Evolutionary conservation across 106 monocot genomes (phyloP), one percentile per base, ranked within the genome.

Genomic region (Apostasia shenzhenica): DNA sequence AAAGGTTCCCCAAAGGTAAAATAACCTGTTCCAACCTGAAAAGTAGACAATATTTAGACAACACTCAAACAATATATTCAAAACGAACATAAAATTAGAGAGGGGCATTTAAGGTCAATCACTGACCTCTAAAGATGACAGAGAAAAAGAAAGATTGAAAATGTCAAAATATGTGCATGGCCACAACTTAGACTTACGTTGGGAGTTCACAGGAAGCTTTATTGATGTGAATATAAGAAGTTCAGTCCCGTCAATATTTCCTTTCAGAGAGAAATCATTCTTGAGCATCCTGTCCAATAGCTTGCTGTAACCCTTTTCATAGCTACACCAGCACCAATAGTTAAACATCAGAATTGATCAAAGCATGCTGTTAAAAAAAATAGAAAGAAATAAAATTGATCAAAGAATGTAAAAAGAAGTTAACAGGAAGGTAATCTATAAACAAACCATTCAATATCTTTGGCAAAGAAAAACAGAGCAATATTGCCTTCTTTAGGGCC

Each of bases 381-480:
- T 47, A 3, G 4, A 57, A 7, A 57, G 14, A 57, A 13, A 8
- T 4, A 45, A 45, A 45, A 54, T 54, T 11, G 11, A 7, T 11
- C 11, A 11, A 7, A 54, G 4, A 26, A 26, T 39, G 41, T 39
- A 26, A 6, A 59, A 39, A 8, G 41, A 1, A 59, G 37, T 6
- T 3, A 59, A n/a, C 11, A 37, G 10, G 6, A 60, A 70, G 57
- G 55, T 5, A 37, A 49, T 4, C 13, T 39, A 3, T 9, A 66
- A 41, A 44, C 59, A 38, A 67, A 95, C 94, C 94, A 88, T 38
- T 85, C 83, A 68, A 76, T 26, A 77, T 91, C 88, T 74, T 79
- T 91, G 59, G 94, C 94, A 67, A 95, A 95, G 79, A 95, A 95
- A 71, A 80, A 95, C 10, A 95, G 81, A 53, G 88, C 94, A 78